These are phyloP conservation scores for Mollisia scopiformis DNA, from an alignment of 2,329 filamentous ascomycete species.

Conservation along the genomic window DNA sequence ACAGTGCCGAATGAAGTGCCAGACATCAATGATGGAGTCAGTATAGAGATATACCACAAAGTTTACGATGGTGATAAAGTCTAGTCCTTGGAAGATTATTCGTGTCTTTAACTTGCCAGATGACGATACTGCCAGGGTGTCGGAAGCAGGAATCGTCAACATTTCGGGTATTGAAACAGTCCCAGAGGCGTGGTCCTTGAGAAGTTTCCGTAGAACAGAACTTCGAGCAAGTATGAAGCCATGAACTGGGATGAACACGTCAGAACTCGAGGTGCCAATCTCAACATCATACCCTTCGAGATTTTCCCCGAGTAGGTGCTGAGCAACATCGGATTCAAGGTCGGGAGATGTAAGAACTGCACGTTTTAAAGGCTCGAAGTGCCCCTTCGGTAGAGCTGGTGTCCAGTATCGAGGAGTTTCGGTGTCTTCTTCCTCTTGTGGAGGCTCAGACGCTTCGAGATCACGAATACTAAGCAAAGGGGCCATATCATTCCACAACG, in stretches of 20 bases:
- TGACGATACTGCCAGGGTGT: constrained; percentile 8
- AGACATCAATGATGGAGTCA: constrained; percentile 80
- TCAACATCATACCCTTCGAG: constrained; percentile 37
- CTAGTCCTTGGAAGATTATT: constrained; percentile 70
- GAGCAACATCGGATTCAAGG: constrained; percentile 63
- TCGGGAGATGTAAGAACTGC: constrained; percentile 65
- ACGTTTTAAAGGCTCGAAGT: constrained; percentile 52
- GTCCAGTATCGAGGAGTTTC: constrained; percentile 47
- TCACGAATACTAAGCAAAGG: constrained; percentile 69
- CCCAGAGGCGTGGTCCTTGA: constrained; percentile 58
- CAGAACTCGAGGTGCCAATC: constrained; percentile 64
- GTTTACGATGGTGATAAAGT: constrained; percentile 80
- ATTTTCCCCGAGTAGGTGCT: constrained; percentile 48
- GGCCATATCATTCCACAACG: constrained; percentile 74
- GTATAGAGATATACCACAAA: constrained; percentile 80
- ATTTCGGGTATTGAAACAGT: constrained; percentile 61
- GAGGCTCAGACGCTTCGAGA: constrained; percentile 51
- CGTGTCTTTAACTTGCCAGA: constrained; percentile 49
- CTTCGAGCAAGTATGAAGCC: constrained; percentile 81
- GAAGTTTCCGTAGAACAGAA: constrained; percentile 62
- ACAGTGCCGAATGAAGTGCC: constrained; percentile 72
- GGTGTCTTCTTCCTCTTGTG: constrained; percentile 38
- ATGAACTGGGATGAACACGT: constrained; percentile 78
- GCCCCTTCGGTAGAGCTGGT: constrained; percentile 50
- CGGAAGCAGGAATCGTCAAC: constrained; percentile 51